Evolutionary conservation across 495 filamentous ascomycete genomes (phyloP), one percentile per base, ranked within the genome.

Genomic region (Penicillium daleae): DNA sequence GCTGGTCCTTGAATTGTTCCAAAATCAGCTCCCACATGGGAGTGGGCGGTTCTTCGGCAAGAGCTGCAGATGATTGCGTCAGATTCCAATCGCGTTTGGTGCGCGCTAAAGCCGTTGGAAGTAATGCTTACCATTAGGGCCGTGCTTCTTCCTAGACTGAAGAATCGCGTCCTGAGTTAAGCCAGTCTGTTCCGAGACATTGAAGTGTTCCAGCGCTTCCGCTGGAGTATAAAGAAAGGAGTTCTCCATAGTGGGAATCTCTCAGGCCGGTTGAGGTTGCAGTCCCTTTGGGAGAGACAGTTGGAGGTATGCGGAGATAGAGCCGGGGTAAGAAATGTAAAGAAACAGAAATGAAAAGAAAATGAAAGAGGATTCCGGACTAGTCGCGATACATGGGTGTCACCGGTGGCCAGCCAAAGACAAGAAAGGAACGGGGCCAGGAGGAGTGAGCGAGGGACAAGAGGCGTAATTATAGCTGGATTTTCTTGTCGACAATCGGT

Each of bases 1-100:
- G 85, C 76, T 99, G 96, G 72, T 99, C 96, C 78, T 99, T 97
- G 83, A 99, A 99, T 76, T 99, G 96, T 75, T 99, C 96, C 56
- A 98, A 82, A 44, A 99, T 89, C 62, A 99, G 87, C 75, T 97
- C 83, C 94, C 95, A 99, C 50, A 99, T 71, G 37, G 96, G 96
- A 17, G 95, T 98, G n/a, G 96, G 91, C 46, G 96, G 93, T 56
- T 98, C 96, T 78, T 99, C 95, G 17, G 92, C 89, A 59, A 99
- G 87, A 57, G 93, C 95, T 98, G 74, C 59, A 57, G 13, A 57
- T 37, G 8, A 26, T 13, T 21, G 29, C 15, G 54, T 64, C 46
- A 57, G 63, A 56, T 44, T 54, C 49, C 2, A 22, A 29, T 42
- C 19, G 21, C 46, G 8, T 46, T 4, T 22, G 32, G 33, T 35